Conservation (phyloP, 208 protist genomes). For the Acanthamoeba divionensis region DNA sequence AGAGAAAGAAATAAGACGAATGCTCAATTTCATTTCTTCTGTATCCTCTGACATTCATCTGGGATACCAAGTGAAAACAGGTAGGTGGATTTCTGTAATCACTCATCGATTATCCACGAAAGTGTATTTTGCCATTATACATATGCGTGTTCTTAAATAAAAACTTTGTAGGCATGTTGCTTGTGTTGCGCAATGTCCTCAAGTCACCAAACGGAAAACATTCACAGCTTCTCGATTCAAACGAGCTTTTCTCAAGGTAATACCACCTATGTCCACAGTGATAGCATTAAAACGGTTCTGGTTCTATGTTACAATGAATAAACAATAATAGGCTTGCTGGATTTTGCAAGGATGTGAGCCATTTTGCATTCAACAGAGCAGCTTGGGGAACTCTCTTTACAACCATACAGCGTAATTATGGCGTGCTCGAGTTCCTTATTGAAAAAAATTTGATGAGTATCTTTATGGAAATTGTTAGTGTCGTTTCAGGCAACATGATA, state of each 20-base stretch:
- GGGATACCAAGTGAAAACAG: not conserved
- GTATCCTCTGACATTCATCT: not conserved
- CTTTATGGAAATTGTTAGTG: slow-evolving; percentile 26
- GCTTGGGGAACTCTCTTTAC: slow-evolving; percentile 32
- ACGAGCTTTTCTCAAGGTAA: slow-evolving; percentile 9
- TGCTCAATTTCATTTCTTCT: not conserved
- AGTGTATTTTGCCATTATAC: not conserved
- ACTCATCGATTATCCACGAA: not conserved
- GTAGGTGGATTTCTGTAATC: not conserved
- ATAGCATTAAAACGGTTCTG: not conserved
- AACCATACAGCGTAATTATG: not conserved
- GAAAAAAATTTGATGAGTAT: not conserved
- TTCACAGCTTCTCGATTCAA: not conserved
- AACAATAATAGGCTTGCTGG: not conserved
- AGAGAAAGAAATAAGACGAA: not conserved
- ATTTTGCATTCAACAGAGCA: not conserved
- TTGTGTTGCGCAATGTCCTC: not conserved
- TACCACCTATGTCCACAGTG: not conserved
- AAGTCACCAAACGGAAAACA: not conserved
- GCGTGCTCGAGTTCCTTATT: slow-evolving; percentile 18
- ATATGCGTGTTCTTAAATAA: not conserved
- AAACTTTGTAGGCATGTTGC: not conserved
- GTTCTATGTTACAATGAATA: not conserved
- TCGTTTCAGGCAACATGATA: slow-evolving; percentile 23
- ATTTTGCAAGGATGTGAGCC: not conserved